A percentile compares a stretch with the other conserved stretches of the same genome.
phyloP scores from a whole-genome alignment of 1,284 basidiomycete species.

The Ganoderma multipileum region DNA sequence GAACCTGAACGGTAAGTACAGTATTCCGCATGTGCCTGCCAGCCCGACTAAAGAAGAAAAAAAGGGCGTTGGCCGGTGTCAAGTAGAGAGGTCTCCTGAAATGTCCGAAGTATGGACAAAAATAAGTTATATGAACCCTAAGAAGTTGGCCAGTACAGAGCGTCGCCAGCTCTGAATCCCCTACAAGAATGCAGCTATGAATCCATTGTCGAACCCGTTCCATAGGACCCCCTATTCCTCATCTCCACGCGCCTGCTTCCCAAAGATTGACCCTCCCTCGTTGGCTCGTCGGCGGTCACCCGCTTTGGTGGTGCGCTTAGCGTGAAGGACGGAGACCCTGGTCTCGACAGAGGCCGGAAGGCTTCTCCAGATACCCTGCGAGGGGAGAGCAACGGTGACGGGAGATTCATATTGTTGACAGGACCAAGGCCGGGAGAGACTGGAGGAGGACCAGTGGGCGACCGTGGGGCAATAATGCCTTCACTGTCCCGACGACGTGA shows the following conservation, averaged over 20 bases:
- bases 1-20: no score
- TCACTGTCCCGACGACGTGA: constrained; percentile 38
- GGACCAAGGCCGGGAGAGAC: constrained; percentile 29
- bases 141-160: neutral
- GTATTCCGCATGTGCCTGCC: neutral
- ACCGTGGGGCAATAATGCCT: constrained; percentile 44
- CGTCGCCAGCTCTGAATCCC: neutral
- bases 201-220: neutral
- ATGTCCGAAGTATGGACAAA: neutral
- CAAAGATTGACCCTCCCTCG: constrained; percentile 14
- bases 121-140: constrained; percentile 11
- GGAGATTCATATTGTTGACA: neutral
- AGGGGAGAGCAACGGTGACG: neutral
- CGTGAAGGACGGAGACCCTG: neutral
- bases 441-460: constrained; percentile 29
- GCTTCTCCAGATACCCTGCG: neutral
- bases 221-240: constrained; percentile 31
- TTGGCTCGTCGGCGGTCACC: constrained; percentile 21
- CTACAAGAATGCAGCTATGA: neutral
- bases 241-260: constrained; percentile 33
- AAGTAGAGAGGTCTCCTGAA: neutral
- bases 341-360: neutral
- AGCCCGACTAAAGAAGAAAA: neutral
- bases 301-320: constrained; percentile 31
- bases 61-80: neutral